Percentiles rank a stretch among this genome's conserved stretches.
Evolutionary conservation across 148 eudicot species (phyloP).

Genomic region (Linanthus parryae): DNA sequence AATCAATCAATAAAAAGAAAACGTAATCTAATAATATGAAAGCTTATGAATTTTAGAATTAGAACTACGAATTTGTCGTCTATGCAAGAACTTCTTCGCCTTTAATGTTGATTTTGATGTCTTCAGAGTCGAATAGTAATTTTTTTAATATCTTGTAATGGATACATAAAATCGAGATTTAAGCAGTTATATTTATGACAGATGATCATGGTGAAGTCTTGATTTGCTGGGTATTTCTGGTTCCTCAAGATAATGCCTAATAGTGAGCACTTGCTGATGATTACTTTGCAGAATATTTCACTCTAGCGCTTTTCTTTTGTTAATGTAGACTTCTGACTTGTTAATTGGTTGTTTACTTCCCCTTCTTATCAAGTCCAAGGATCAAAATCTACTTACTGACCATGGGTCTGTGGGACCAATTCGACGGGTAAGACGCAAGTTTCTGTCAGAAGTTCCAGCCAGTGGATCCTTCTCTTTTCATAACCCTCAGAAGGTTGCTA

Average conservation of each 20-base stretch:
- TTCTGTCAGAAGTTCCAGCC: constrained; percentile 43
- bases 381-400: constrained; percentile 22
- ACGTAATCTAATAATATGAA: background rate
- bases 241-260: background rate
- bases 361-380: constrained; percentile 27
- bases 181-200: background rate
- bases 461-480: constrained; percentile 36
- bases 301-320: background rate
- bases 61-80: background rate
- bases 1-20: background rate
- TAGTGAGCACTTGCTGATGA: background rate
- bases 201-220: background rate
- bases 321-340: constrained; percentile 1
- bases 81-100: background rate
- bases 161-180: background rate
- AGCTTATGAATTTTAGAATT: background rate
- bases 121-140: background rate
- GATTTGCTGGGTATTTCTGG: background rate
- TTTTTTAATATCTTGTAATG: too few relatives aligned
- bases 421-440: constrained; percentile 50
- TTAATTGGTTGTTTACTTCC: constrained; percentile 1
- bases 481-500: constrained; percentile 28
- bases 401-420: constrained; percentile 77
- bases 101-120: background rate
- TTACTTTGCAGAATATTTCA: background rate